phyloP scores from a whole-genome alignment of 768 basidiomycete genomes.

The Pleurotus tuber-regium region DNA sequence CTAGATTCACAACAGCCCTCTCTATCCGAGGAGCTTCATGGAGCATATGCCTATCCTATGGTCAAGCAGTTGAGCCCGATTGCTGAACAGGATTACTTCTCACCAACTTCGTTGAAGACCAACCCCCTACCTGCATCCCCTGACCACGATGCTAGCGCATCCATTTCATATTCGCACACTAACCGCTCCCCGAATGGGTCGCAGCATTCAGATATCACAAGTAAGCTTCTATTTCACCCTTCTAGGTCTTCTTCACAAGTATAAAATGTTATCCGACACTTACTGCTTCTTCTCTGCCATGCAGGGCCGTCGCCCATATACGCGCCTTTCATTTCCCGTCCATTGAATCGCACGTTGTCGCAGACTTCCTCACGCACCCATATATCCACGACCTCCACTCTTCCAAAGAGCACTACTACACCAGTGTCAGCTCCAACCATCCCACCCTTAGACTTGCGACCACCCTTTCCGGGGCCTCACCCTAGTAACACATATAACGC shows the following conservation, averaged over 20 bases:
- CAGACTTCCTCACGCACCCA: constrained; percentile 63
- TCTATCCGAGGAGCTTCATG: constrained; percentile 31
- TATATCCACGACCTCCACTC: constrained; percentile 37
- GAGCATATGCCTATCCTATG: constrained; percentile 36
- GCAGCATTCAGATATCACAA: constrained; percentile 37
- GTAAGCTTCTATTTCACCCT: constrained; percentile 31
- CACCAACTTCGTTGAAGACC: constrained; percentile 39
- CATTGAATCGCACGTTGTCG: constrained; percentile 63
- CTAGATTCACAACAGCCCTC: constrained; percentile 28
- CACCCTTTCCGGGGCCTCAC: constrained; percentile 46
- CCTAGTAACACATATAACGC: constrained; percentile 23
- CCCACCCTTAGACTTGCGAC: constrained; percentile 57
- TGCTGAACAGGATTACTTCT: constrained; percentile 61
- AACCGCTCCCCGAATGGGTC: constrained; percentile 34
- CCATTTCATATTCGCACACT: constrained; percentile 18
- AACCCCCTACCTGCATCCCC: constrained; percentile 25
- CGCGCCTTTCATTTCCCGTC: constrained; percentile 57
- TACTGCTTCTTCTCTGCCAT: no score
- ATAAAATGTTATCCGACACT: no score
- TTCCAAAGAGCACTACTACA: constrained; percentile 20
- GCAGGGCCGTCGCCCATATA: constrained; percentile 49
- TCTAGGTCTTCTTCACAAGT: background rate
- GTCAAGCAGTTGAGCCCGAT: constrained; percentile 63
- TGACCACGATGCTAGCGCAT: constrained; percentile 11
- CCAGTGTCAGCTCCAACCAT: constrained; percentile 54